phyloP scores from a whole-genome alignment of 768 basidiomycete genomes.

The Baorangia bicolor region DNA sequence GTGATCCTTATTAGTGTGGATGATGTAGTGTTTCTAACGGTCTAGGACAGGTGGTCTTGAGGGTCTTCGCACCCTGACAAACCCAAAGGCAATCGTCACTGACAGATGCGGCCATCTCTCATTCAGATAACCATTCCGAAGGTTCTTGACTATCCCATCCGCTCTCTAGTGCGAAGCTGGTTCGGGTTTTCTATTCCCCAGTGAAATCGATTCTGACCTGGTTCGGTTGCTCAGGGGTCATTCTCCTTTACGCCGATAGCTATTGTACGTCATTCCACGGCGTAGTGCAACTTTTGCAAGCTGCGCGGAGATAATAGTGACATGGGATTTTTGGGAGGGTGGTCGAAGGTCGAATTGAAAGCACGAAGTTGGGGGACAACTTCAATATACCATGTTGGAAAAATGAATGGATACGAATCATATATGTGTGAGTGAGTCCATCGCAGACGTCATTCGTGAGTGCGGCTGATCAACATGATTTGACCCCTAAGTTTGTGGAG shows the following conservation, averaged over 20 bases:
- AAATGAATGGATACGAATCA: too few species aligned
- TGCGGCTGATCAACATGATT: too few species aligned
- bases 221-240: conserved; percentile 39
- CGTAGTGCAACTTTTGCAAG: conserved; percentile 39
- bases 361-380: neutral
- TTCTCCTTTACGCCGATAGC: conserved; percentile 48
- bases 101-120: conserved; percentile 84
- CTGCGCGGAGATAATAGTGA: conserved; percentile 31
- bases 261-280: conserved; percentile 45
- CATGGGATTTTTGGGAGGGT: neutral
- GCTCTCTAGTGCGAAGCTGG: conserved; percentile 74
- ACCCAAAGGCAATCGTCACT: conserved; percentile 80
- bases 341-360: conserved; percentile 1
- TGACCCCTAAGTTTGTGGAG: too few species aligned
- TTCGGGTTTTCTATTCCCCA: conserved; percentile 35
- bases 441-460: too few species aligned
- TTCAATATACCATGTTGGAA: too few species aligned
- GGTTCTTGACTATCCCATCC: conserved; percentile 83
- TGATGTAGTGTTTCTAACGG: conserved; percentile 6
- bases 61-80: conserved; percentile 85
- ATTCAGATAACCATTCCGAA: conserved; percentile 85
- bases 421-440: too few species aligned
- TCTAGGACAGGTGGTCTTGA: conserved; percentile 75
- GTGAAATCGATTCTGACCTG: neutral
- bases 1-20: conserved; percentile 38